Evolutionary conservation across 2,329 filamentous ascomycete genomes (phyloP).

Genomic region (Apiospora arundinis): DNA sequence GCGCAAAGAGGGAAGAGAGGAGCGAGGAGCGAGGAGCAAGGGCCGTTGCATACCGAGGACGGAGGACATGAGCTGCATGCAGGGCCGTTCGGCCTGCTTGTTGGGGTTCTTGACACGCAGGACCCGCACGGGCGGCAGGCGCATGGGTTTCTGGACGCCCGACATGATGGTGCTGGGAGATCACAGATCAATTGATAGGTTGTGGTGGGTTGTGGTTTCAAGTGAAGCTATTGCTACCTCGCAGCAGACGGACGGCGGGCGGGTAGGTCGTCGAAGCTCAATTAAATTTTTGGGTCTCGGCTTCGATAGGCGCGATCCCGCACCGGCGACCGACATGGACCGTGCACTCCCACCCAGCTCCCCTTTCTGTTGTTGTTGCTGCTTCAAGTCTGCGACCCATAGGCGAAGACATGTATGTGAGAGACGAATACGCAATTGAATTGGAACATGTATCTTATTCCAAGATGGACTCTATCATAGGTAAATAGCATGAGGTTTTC

Average conservation of each 20-base stretch:
- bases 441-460: background rate
- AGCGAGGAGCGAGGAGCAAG: too few species aligned
- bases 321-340: background rate
- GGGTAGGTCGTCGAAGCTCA: background rate
- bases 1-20: background rate
- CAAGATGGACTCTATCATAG: background rate
- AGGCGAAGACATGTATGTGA: too few species aligned
- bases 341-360: background rate
- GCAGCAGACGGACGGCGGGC: background rate
- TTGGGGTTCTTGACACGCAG: constrained; percentile 63
- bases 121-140: constrained; percentile 61
- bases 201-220: background rate
- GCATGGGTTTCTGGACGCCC: constrained; percentile 56
- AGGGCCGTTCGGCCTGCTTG: constrained; percentile 56
- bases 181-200: background rate
- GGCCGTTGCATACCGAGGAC: constrained; percentile 54
- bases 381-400: too few species aligned
- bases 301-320: background rate
- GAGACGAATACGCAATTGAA: background rate
- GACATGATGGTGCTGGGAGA: constrained; percentile 44
- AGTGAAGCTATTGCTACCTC: background rate
- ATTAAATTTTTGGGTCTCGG: constrained; percentile 16
- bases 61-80: constrained; percentile 61
- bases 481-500: background rate
- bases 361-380: background rate